These are phyloP conservation scores for Phialemoniopsis sp. DNA, from an alignment of 2,329 filamentous ascomycete species.

Conservation along the genomic window DNA sequence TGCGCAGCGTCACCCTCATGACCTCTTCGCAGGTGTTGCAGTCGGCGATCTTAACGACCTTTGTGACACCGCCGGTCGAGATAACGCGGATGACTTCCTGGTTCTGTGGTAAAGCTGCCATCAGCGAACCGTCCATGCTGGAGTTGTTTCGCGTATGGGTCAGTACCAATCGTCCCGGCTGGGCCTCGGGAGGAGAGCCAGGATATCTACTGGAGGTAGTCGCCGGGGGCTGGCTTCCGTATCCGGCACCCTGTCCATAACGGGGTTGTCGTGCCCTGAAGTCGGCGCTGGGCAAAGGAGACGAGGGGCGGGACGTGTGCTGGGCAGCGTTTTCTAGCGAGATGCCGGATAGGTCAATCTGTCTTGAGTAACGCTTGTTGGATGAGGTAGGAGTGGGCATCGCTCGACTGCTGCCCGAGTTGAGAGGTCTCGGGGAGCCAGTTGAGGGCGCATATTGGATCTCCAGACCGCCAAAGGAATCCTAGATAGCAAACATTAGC, in stretches of 20 bases:
- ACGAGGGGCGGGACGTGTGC: conserved; percentile 63
- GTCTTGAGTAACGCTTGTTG: conserved; percentile 62
- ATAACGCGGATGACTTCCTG: conserved; percentile 92
- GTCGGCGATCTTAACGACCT: conserved; percentile 88
- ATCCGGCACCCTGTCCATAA: conserved; percentile 41
- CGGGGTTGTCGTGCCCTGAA: conserved; percentile 50
- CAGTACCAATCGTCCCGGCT: conserved; percentile 55
- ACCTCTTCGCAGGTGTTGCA: conserved; percentile 92
- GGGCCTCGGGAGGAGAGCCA: conserved; percentile 60
- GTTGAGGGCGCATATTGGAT: conserved; percentile 57
- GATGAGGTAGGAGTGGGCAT: conserved; percentile 34
- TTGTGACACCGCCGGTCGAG: conserved; percentile 84
- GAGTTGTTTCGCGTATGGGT: conserved; percentile 75
- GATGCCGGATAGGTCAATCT: conserved; percentile 44
- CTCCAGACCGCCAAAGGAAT: conserved; percentile 80
- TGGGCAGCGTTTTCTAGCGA: conserved; percentile 44
- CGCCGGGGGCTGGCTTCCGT: conserved; percentile 26
- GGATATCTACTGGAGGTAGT: conserved; percentile 47
- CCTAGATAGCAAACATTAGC: conserved; percentile 41
- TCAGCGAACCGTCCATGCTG: conserved; percentile 81
- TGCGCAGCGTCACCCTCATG: conserved; percentile 82
- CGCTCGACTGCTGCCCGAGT: conserved; percentile 43
- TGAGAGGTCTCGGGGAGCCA: conserved; percentile 59
- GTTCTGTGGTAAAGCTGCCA: conserved; percentile 78
- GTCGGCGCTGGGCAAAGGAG: conserved; percentile 59